phyloP scores from a whole-genome alignment of 2,329 filamentous ascomycete species.

The Mycosphaerella sp. region DNA sequence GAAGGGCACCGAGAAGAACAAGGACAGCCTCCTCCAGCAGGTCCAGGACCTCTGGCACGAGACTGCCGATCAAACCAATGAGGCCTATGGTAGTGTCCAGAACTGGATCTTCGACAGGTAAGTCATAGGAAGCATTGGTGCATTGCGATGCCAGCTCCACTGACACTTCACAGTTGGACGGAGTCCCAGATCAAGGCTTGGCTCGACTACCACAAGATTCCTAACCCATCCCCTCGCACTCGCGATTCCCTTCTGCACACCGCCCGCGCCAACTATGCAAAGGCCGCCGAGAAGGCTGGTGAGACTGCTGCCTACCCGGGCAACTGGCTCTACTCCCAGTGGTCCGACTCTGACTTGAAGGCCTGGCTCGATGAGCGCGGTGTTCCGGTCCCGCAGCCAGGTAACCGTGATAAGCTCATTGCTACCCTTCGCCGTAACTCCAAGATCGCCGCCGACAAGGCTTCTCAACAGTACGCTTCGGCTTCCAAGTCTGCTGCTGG shows the following conservation, averaged over 20 bases:
- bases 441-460: conserved; percentile 42
- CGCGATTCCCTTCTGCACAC: conserved; percentile 75
- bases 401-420: conserved; percentile 78
- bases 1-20: conserved; percentile 59
- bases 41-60: conserved; percentile 73
- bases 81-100: conserved; percentile 65
- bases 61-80: conserved; percentile 66
- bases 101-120: conserved; percentile 89
- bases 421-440: conserved; percentile 87
- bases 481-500: conserved; percentile 51
- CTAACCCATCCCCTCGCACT: conserved; percentile 78
- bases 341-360: conserved; percentile 92
- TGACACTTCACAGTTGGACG: conserved; percentile 61
- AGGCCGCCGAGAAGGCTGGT: conserved; percentile 64
- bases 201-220: conserved; percentile 79
- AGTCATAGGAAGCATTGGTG: conserved; percentile 21
- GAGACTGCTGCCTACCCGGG: conserved; percentile 83
- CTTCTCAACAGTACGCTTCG: conserved; percentile 56
- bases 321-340: conserved; percentile 85
- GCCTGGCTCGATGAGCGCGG: conserved; percentile 87
- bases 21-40: conserved; percentile 60
- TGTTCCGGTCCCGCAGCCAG: conserved; percentile 76
- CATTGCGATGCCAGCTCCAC: conserved; percentile 10
- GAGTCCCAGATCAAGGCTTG: conserved; percentile 93
- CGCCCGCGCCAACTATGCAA: conserved; percentile 74